These are phyloP conservation scores for Forsythia suspensa DNA, from an alignment of 257 asterid species.

Conservation along the genomic window DNA sequence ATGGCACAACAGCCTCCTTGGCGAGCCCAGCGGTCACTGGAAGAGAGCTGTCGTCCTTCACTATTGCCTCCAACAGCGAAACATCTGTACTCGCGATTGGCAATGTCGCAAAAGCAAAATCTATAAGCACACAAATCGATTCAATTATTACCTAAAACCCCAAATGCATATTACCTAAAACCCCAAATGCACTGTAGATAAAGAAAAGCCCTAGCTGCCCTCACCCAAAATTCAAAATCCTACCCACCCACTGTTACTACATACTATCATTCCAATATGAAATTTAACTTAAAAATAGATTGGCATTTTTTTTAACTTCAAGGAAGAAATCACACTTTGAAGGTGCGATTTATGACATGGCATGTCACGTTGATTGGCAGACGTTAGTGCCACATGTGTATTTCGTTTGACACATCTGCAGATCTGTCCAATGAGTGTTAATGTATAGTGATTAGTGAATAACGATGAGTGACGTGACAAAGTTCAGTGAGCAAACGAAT, in stretches of 20 bases:
- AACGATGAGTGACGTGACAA: no score
- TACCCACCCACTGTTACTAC: constrained; percentile 25
- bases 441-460: no score
- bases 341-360: no score
- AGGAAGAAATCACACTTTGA: no score
- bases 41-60: constrained; percentile 58
- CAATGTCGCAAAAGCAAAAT: constrained; percentile 55
- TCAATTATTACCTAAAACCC: constrained; percentile 6
- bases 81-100: constrained; percentile 35
- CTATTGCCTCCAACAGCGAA: constrained; percentile 28
- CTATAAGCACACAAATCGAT: constrained; percentile 64
- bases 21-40: constrained; percentile 70
- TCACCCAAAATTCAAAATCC: constrained; percentile 4
- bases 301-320: no score
- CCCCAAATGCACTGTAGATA: constrained; percentile 7
- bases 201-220: constrained; percentile 34
- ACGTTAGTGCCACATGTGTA: no score
- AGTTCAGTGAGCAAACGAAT: no score
- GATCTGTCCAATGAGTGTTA: no score
- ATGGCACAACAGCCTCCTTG: constrained; percentile 71
- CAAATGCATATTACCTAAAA: constrained; percentile 5
- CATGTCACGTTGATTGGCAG: no score
- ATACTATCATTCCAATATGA: constrained; percentile 51
- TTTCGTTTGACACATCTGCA: no score
- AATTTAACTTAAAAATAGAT: constrained; percentile 19